Base-by-base conservation (phyloP, 1,284 basidiomycete genomes). In the Ceratobasidium sp. region DNA sequence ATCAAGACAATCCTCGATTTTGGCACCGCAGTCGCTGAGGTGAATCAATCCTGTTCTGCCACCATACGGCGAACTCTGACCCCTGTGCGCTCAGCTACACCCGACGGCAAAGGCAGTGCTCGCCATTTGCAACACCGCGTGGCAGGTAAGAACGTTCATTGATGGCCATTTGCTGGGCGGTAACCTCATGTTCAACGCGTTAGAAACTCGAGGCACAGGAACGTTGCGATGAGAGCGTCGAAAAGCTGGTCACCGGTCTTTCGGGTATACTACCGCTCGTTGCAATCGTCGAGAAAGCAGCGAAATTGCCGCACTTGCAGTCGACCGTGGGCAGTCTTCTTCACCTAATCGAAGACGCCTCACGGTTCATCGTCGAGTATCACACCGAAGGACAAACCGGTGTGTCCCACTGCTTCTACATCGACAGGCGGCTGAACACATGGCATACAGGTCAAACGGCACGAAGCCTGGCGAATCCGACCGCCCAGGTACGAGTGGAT, bases 341-440 rank as follows among this genome's bases (percentile, higher is more conserved):
- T 8, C 16, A 64, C 33, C 35, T 64, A 12, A 64, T 64, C 23
- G 35, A 64, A 23, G 62, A 64, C 23, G 62, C 62, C 23, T 64
- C 62, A n/a, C 18, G 1, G 16, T 64, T 64, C 14, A 33, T 64
- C n/a, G 44, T 41, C 35, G 41, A 41, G 38, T 64, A 64, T 23
- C 14, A 23, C 23, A 3, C 62, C 16, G 38, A 38, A 23, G 41
- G 41, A 12, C 16, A 41, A n/a, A 33, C 18, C 8, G 38, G 62
- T 64, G n/a, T 4, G 62, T 41, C 18, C 27, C 38, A 18, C 2
- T 64, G 62, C n/a, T 16, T 27, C 35, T 10, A 41, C 35, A 14
- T n/a, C 5, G n/a, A 60, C 8, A 20, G 2, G 3, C 10, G 7
- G n/a, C 14, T 60, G 5, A 55, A n/a, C 35, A 18, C 5, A 38